Evolutionary conservation across 805 yeast species (phyloP).

Genomic region (Lipomyces starkeyi): DNA sequence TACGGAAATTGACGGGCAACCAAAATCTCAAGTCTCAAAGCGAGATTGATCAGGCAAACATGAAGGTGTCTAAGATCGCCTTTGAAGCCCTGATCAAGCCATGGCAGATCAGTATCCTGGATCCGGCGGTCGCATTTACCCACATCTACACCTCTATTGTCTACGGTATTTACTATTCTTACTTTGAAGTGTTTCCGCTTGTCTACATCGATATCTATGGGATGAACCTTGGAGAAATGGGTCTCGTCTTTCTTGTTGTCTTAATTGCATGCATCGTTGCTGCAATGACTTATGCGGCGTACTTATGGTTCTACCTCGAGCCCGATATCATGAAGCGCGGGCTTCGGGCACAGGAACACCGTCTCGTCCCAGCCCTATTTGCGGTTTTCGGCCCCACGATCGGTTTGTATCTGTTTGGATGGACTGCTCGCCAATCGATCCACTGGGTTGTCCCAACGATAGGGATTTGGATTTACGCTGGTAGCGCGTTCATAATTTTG

Average conservation of each 20-base stretch:
- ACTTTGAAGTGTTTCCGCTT: slow-evolving; percentile 68
- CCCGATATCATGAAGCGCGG: slow-evolving; percentile 48
- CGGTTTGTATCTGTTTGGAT: slow-evolving; percentile 58
- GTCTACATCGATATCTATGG: slow-evolving; percentile 54
- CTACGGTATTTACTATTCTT: slow-evolving; percentile 60
- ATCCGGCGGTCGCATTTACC: slow-evolving; percentile 63
- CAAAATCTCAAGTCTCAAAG: slow-evolving; percentile 50
- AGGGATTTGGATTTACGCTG: slow-evolving; percentile 51
- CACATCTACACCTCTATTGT: slow-evolving; percentile 58
- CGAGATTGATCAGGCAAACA: slow-evolving; percentile 12
- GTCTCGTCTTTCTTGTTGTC: slow-evolving; percentile 57
- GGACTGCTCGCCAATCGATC: slow-evolving; percentile 52
- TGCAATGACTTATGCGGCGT: slow-evolving; percentile 35
- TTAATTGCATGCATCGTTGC: slow-evolving; percentile 56
- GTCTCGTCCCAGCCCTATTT: slow-evolving; percentile 50
- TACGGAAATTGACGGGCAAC: slow-evolving; percentile 57
- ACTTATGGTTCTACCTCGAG: slow-evolving; percentile 18
- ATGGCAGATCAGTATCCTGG: slow-evolving; percentile 53
- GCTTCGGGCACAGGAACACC: slow-evolving; percentile 53
- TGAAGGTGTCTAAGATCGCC: slow-evolving; percentile 30
- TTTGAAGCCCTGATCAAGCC: slow-evolving; percentile 48
- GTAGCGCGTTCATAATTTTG: slow-evolving; percentile 55
- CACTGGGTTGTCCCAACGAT: slow-evolving; percentile 61
- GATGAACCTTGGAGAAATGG: slow-evolving; percentile 56
- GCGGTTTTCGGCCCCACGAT: slow-evolving; percentile 51